Percentiles rank a stretch among this genome's conserved stretches.
Conservation (phyloP, 257 asterid species). For the Penstemon barbatus region DNA sequence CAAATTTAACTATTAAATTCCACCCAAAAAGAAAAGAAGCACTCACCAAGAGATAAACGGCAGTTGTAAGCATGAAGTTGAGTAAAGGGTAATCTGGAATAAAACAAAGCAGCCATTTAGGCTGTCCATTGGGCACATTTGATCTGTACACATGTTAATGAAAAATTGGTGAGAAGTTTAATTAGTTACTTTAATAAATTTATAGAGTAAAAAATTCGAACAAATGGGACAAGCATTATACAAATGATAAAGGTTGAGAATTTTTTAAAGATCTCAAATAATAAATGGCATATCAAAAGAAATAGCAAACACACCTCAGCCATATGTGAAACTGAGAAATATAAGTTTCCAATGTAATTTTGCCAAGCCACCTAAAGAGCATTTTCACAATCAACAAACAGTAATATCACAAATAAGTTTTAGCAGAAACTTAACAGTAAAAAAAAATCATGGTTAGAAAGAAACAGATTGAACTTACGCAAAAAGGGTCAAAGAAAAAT, state of each 20-base stretch:
- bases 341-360: constrained; percentile 88
- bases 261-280: neutral
- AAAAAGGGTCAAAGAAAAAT: constrained; percentile 78
- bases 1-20: constrained; percentile 8
- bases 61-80: constrained; percentile 90
- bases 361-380: constrained; percentile 90
- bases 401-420: constrained; percentile 4
- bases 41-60: constrained; percentile 77
- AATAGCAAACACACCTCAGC: constrained; percentile 66
- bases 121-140: constrained; percentile 89
- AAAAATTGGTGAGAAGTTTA: constrained; percentile 24
- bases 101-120: constrained; percentile 88
- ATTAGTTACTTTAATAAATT: neutral
- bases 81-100: constrained; percentile 97
- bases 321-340: constrained; percentile 99
- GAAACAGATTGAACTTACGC: constrained; percentile 63
- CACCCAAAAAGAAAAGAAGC: constrained; percentile 10
- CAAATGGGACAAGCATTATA: neutral
- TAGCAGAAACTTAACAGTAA: constrained; percentile 14
- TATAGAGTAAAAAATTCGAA: neutral
- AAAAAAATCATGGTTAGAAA: neutral
- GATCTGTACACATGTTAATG: constrained; percentile 53
- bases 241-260: neutral
- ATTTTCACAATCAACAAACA: constrained; percentile 35
- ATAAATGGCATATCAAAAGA: constrained; percentile 1